Evolutionary conservation across 208 protist species (phyloP).

Genomic region (Leptomonas pyrrhocoris): DNA sequence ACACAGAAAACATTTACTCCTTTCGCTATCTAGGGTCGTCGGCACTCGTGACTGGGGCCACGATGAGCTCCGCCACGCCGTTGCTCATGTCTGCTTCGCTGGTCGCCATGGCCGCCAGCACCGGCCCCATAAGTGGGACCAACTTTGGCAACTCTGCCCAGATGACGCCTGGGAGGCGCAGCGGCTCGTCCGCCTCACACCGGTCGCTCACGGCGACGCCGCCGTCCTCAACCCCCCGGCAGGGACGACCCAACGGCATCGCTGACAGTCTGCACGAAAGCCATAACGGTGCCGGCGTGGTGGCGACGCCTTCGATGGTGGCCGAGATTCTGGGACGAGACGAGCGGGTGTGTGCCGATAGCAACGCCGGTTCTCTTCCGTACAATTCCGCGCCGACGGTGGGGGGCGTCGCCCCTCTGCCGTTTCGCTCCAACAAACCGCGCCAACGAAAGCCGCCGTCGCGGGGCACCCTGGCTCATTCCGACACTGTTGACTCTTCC

Average conservation of each 20-base stretch:
- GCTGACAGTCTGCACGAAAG: neutral
- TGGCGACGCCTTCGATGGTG: slow-evolving; percentile 5
- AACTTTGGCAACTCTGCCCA: neutral
- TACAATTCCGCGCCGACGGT: slow-evolving; percentile 23
- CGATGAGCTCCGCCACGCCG: slow-evolving; percentile 45
- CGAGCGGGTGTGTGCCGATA: neutral
- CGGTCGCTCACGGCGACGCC: neutral
- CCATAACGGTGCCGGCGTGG: neutral
- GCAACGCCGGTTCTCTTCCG: slow-evolving; percentile 26
- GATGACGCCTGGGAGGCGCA: slow-evolving; percentile 1
- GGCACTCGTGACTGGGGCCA: slow-evolving; percentile 42
- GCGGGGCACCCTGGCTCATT: neutral
- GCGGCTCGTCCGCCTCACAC: slow-evolving; percentile 1
- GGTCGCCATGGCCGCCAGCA: slow-evolving; percentile 23
- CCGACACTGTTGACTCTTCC: neutral
- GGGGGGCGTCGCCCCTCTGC: slow-evolving; percentile 4
- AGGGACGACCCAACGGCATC: neutral
- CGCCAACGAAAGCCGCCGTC: neutral
- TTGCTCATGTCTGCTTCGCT: slow-evolving; percentile 34
- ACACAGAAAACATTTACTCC: slow-evolving; percentile 81
- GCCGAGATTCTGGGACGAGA: neutral
- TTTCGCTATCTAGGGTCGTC: slow-evolving; percentile 80
- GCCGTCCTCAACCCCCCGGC: neutral
- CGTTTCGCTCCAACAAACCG: neutral
- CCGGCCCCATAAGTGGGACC: neutral